These are phyloP conservation scores for Orbilia javanica DNA, from an alignment of 2,329 filamentous ascomycete genomes.

Conservation along the genomic window DNA sequence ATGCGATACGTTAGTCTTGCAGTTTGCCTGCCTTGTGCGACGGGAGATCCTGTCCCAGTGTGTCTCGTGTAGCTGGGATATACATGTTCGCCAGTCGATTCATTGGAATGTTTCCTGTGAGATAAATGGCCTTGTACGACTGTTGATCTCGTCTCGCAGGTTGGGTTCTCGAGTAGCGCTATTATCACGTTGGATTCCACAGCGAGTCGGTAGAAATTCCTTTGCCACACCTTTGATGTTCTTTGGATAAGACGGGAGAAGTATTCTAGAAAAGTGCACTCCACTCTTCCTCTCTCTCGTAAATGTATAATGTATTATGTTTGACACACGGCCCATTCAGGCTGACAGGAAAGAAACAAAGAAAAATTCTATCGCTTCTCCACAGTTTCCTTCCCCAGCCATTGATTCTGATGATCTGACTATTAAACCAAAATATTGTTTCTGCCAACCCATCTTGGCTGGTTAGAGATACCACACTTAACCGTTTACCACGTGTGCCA, in stretches of 20 bases:
- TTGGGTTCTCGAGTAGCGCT: background rate
- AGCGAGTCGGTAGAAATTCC: slow-evolving; percentile 1
- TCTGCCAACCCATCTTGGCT: slow-evolving; percentile 3
- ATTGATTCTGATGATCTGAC: background rate
- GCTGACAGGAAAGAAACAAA: slow-evolving; percentile 7
- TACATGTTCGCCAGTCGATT: background rate
- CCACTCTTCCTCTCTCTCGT: background rate
- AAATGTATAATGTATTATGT: background rate
- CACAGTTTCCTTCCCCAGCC: slow-evolving; percentile 23
- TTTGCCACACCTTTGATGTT: slow-evolving; percentile 9
- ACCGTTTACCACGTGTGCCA: slow-evolving; percentile 50
- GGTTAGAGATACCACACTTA: slow-evolving; percentile 28
- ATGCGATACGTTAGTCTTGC: background rate
- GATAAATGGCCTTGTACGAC: slow-evolving; percentile 5
- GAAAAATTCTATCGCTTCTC: slow-evolving; percentile 8
- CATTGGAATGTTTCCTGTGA: background rate
- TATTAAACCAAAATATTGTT: slow-evolving; percentile 11
- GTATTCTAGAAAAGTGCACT: slow-evolving; percentile 25
- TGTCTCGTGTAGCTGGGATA: background rate
- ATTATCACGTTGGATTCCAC: background rate
- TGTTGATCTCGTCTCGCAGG: slow-evolving; percentile 12
- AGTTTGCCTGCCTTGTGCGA: background rate
- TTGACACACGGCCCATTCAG: slow-evolving; percentile 2
- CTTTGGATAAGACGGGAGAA: slow-evolving; percentile 24
- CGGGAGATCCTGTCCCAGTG: background rate